These are phyloP conservation scores for Malassezia slooffiae DNA, from an alignment of 1,284 basidiomycete species.

Conservation along the genomic window DNA sequence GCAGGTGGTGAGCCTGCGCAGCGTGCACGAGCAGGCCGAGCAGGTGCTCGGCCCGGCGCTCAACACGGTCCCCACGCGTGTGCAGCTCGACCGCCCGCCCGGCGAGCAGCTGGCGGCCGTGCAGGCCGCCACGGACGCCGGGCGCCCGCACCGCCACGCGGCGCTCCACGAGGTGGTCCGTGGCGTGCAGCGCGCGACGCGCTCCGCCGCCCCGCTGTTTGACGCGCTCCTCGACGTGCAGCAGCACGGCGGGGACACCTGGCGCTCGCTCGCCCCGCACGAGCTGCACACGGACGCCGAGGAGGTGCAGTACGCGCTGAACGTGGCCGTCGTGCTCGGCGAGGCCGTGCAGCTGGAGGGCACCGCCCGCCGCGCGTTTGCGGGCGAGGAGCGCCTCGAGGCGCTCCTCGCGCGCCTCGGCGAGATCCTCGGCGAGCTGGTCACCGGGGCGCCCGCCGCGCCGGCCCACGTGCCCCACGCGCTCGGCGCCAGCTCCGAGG, in stretches of 20 bases:
- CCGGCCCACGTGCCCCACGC: not conserved
- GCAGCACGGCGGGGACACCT: constrained; percentile 10
- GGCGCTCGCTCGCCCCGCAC: not conserved
- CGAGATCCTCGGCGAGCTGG: constrained; percentile 2
- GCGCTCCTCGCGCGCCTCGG: constrained; percentile 16
- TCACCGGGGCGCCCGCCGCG: not conserved
- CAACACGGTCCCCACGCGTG: constrained; percentile 34
- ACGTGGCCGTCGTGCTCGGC: constrained; percentile 27
- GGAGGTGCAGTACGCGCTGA: constrained; percentile 30
- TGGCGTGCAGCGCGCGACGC: constrained; percentile 9
- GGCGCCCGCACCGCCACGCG: constrained; percentile 26
- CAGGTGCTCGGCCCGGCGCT: constrained; percentile 34
- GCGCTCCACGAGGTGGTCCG: constrained; percentile 28
- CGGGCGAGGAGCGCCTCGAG: constrained; percentile 11
- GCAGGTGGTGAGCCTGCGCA: constrained; percentile 32
- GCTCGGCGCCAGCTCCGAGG: not conserved
- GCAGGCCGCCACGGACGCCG: constrained; percentile 25
- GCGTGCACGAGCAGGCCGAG: constrained; percentile 23
- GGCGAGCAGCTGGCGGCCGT: constrained; percentile 12
- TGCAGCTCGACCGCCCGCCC: constrained; percentile 12
- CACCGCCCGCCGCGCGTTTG: constrained; percentile 19
- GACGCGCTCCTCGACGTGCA: constrained; percentile 40
- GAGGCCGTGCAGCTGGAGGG: constrained; percentile 19
- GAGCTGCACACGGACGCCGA: not conserved
- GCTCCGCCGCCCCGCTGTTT: constrained; percentile 17